Evolutionary conservation across 129 eudicot genomes (phyloP), one percentile per base, ranked within the genome.

Genomic region (Deinandra increscens): DNA sequence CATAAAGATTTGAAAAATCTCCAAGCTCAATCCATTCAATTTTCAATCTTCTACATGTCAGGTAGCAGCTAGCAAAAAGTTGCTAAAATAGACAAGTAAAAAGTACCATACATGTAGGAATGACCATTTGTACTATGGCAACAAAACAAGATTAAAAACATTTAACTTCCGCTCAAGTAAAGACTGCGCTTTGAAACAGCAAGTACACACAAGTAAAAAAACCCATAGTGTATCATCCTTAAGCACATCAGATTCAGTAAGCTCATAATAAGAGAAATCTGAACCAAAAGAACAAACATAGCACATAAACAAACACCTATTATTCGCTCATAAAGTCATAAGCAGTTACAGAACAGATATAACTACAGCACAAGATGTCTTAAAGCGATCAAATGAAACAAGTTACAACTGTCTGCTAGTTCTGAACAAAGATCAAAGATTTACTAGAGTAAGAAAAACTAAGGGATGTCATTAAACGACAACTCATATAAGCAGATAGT

Each of bases 401-500:
- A 50, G 66, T 71, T 66, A 36, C 79, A 64, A 46, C 71, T 45
- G 49, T 49, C 50, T 74, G 34, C 70, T 50, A 60, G 75, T 81
- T 66, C 78, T 51, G 59, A 64, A 75, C 49, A 63, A 22, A 80
- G 48, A 68, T 76, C 63, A 58, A 44, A 53, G 74, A 64, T 75
- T 54, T 68, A 73, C 73, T 70, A 72, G 41, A 77, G 72, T 39
- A 59, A 77, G 54, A 55, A 26, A 58, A 39, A 68, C 68, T 71
- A 83, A 73, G 68, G 72, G 69, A 72, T 73, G 75, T 62, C 79
- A 79, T 58, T 38, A 26, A 72, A 60, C 76, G 85, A 82, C 79
- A 81, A 81, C 80, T 74, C 64, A 67, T 73, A 80, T 77, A 76
- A 58, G 83, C 90, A 86, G 85, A 84, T 80, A 86, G 84, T 75